Evolutionary conservation across 1,284 basidiomycete genomes (phyloP), one percentile per base, ranked within the genome.

Genomic region (Polyporus tsugae): DNA sequence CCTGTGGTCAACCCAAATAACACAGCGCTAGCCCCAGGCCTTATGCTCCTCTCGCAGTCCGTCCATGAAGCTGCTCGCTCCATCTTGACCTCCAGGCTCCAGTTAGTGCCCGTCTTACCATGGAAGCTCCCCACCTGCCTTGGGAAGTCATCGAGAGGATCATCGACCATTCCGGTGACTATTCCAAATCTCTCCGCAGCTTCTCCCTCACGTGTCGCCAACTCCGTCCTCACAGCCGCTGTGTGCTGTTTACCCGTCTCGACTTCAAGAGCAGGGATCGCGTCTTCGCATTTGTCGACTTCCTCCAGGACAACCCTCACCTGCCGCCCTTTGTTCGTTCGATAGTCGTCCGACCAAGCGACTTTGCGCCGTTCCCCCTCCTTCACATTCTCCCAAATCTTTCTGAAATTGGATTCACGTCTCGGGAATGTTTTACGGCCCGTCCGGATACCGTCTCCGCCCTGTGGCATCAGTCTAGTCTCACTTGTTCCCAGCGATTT

Each of bases 181-280:
- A 57, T 57, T 6, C 55, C 33, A 35, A 19, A 6, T 13, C 55
- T 9, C 35, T 57, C 3, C 19, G 17, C 33, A 36, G 29, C 55
- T 17, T 57, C 29, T 57, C 55, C 15, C 29, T 57, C 19, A 57
- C 55, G 7, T 57, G 55, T 36, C 55, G 55, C 15, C 55, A 57
- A 36, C 55, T 57, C 19, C 55, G 25, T 19, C 55, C 55, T 36
- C 35, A 35, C 7, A 57, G 55, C 29, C 55, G 13, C 25, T 19
- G 33, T 36, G 13, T 19, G 3, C 29, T 57, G 13, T 35, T 57
- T 36, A 33, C 17, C 29, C 33, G 29, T 7, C 19, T 57, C 19
- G 17, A 53, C 7, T 29, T 53, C 29, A 53, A 29, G 25, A 53
- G 29, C 33, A 35, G 55, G 35, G 55, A 35, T 3, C 15, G 35